Conservation (phyloP, 2,329 filamentous ascomycete species). For the Hysterium pulicare region DNA sequence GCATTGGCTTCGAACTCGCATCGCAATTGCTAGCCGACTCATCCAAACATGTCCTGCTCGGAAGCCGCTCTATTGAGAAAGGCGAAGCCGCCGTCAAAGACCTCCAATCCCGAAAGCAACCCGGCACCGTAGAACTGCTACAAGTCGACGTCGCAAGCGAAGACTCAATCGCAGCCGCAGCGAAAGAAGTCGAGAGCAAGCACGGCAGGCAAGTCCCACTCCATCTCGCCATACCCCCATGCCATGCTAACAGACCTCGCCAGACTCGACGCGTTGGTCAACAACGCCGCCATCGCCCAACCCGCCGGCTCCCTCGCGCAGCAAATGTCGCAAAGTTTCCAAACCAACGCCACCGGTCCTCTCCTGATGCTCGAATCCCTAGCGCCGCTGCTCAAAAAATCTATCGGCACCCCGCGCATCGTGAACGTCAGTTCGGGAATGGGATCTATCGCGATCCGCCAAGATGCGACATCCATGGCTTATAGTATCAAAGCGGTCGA, state of each 20-base stretch:
- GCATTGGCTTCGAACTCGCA: too few species aligned
- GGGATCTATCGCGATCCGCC: constrained; percentile 29
- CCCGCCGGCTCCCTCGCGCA: too few species aligned
- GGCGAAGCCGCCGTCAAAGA: constrained; percentile 25
- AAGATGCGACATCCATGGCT: constrained; percentile 21
- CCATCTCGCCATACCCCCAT: too few species aligned
- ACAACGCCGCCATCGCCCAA: too few species aligned
- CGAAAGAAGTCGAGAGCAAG: constrained; percentile 17
- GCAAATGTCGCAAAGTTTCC: too few species aligned
- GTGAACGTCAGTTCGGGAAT: constrained; percentile 36
- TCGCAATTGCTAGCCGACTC: not conserved
- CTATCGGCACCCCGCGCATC: constrained; percentile 22
- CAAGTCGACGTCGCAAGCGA: constrained; percentile 45
- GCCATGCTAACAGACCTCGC: too few species aligned
- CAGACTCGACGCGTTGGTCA: too few species aligned
- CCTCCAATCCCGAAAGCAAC: constrained; percentile 22
- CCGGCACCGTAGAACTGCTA: constrained; percentile 35
- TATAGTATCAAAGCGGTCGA: constrained; percentile 25
- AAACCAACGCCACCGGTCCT: constrained; percentile 28
- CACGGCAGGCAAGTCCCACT: constrained; percentile 32
- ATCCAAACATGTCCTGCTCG: constrained; percentile 15
- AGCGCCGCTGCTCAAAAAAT: constrained; percentile 16
- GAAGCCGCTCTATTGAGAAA: constrained; percentile 17
- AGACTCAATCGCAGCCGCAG: constrained; percentile 39
- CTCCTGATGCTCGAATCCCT: constrained; percentile 22